Evolutionary conservation across 2,329 filamentous ascomycete genomes (phyloP).

Genomic region (Penicillium sp.): DNA sequence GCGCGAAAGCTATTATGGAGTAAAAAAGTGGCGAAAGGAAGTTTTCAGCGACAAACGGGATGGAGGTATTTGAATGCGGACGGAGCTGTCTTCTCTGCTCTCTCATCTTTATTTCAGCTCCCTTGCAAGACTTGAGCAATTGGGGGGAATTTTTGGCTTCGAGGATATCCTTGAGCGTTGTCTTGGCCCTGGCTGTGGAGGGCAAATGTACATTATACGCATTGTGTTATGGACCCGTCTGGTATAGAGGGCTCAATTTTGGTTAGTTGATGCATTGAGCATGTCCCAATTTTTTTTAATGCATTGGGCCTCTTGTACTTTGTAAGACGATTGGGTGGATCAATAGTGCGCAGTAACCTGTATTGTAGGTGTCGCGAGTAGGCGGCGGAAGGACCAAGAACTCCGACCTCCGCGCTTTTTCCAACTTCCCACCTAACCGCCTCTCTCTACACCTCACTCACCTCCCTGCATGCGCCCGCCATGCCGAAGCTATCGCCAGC

Average conservation of each 20-base stretch:
- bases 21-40: slow-evolving; percentile 48
- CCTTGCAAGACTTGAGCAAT: neutral
- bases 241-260: slow-evolving; percentile 25
- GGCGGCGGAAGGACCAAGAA: neutral
- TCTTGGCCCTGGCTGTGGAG: slow-evolving; percentile 26
- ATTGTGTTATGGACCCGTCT: slow-evolving; percentile 26
- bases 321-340: neutral
- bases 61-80: neutral
- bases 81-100: neutral
- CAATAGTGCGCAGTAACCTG: neutral
- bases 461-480: slow-evolving; percentile 10
- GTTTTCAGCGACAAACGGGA: neutral
- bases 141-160: slow-evolving; percentile 15
- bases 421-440: slow-evolving; percentile 8
- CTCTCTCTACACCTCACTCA: neutral
- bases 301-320: neutral
- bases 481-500: slow-evolving; percentile 18
- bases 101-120: neutral
- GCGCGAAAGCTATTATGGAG: slow-evolving; percentile 87
- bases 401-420: slow-evolving; percentile 12
- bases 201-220: slow-evolving; percentile 41
- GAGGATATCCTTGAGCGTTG: slow-evolving; percentile 21
- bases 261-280: slow-evolving; percentile 29
- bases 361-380: neutral
- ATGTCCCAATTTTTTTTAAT: slow-evolving; percentile 7